Evolutionary conservation across 805 yeast genomes (phyloP), one percentile per base, ranked within the genome.

Genomic region (Barnettozyma populi): DNA sequence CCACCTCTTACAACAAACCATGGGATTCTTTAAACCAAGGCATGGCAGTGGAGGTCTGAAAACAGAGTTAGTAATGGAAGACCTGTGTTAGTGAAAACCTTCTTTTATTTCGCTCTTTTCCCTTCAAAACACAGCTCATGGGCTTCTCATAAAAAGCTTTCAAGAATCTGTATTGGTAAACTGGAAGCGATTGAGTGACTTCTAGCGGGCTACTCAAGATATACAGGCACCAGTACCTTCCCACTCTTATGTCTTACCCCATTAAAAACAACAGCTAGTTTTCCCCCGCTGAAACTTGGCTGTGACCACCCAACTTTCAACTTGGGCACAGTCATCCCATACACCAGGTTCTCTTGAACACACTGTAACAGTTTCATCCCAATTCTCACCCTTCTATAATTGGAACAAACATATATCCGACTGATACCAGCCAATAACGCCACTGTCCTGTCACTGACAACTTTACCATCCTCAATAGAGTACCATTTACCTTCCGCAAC

Each of bases 231-330:
- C 36, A 79, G 62, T 0, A 59, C 50, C 52, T 71, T 75, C 0
- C 84, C 84, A 24, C 74, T 65, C 48, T 72, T 74, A 57, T 83
- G 88, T 24, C 48, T 61, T 1, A 74, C 76, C 0, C 84, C 80
- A 57, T 79, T 81, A 57, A 78, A 83, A 27, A 59, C 64, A 31
- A 61, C 62, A 0, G 90, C 88, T 29, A 84, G 67, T 48, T 73
- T 70, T 2, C 80, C 79, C 0, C 92, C 92, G 48, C 74, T 71
- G 43, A 71, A 76, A 49, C 86, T 79, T 0, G 90, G 90, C 60
- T 84, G 92, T 39, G 87, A 80, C 78, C 87, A 84, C 1, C 81
- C 86, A 18, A 84, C 60, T 49, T 78, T 73, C 14, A 51, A 53
- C 47, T 63, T 73, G 2, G 64, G 63, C 13, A 82, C 53, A 0